Base-by-base conservation (phyloP, 2,329 filamentous ascomycete species). In the Alternaria panax region DNA sequence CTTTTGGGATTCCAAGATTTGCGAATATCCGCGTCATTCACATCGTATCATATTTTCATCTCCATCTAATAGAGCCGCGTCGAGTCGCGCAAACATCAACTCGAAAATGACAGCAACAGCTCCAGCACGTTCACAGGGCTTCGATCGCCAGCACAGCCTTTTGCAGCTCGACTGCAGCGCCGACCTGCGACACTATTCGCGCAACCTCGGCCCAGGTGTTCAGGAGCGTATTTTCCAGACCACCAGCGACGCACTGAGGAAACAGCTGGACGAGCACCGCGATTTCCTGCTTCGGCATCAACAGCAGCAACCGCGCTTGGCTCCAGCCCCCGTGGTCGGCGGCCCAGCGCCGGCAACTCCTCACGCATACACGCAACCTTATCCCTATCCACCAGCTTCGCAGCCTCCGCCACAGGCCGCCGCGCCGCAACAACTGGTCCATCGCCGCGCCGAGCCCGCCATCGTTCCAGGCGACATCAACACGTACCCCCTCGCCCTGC, bases 91-190 rank as follows among this genome's bases (percentile, higher is more conserved):
- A 34, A 57, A 30, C 47, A 45, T 25, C 45, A 38, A 27, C 30
- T 28, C 28, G 24, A 54, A 54, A 56, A 68, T 60, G 58, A 52
- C 56, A 9, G 43, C 59, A 34, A 57, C 46, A 24, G 30, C 57
- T 18, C 28, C 36, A 50, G 32, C 40, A 42, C 60, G 47, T 30
- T 27, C 56, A n/a, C 50, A 60, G 27, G 55, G 45, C 51, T 52
- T 63, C 22, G 51, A 63, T 45, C 62, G 63, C 32, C 66, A 67
- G 41, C 64, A 57, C 36, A 65, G 63, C 46, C 59, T 69, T 41
- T 50, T 69, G 45, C 62, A 62, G 25, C 64, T 69, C 30, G 67
- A 69, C 51, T 69, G 67, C 60, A 69, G 67, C 46, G 59, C 65
- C 30, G 67, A 69, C 57, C 46, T 69, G 34, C 63, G 42, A 38